phyloP scores from a whole-genome alignment of 2,329 filamentous ascomycete genomes.

The Botryosphaeria dothidea region DNA sequence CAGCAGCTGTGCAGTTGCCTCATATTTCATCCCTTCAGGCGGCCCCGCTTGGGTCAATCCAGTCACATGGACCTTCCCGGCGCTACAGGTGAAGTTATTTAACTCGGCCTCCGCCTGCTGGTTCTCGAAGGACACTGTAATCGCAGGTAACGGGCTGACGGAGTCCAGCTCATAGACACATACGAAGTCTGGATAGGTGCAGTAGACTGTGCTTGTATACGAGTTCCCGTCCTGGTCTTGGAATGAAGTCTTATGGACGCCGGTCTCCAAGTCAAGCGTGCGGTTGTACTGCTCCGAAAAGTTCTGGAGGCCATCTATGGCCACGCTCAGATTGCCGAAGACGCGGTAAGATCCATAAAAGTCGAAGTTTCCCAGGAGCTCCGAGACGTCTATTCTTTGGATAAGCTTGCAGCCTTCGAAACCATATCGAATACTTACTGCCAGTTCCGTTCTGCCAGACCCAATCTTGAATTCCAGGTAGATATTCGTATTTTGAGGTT shows the following conservation, averaged over 20 bases:
- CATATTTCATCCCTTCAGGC: constrained; percentile 48
- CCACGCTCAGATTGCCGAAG: constrained; percentile 49
- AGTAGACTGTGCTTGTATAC: constrained; percentile 45
- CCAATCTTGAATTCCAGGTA: constrained; percentile 46
- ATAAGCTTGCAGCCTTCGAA: background rate
- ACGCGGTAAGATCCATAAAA: constrained; percentile 51
- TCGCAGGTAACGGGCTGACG: constrained; percentile 37
- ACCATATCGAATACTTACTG: constrained; percentile 5
- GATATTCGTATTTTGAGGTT: constrained; percentile 32
- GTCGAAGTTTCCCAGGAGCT: constrained; percentile 40
- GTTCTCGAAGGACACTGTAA: constrained; percentile 49
- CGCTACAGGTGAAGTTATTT: constrained; percentile 35
- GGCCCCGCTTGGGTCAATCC: constrained; percentile 43
- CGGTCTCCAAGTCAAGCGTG: constrained; percentile 46
- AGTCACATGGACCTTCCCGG: constrained; percentile 33
- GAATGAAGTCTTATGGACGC: constrained; percentile 39
- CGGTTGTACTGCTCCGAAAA: constrained; percentile 40
- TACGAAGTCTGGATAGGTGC: constrained; percentile 45
- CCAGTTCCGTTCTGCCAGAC: constrained; percentile 50
- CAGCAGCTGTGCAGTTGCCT: constrained; percentile 38
- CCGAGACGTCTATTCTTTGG: constrained; percentile 30
- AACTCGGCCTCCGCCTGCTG: constrained; percentile 32
- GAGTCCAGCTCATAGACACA: constrained; percentile 42
- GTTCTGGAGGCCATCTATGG: constrained; percentile 33
- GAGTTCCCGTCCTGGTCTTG: constrained; percentile 27